Evolutionary conservation across 163 green algal species (phyloP), one percentile per base, ranked within the genome.

Genomic region (Chlamydomonas reinhardtii): DNA sequence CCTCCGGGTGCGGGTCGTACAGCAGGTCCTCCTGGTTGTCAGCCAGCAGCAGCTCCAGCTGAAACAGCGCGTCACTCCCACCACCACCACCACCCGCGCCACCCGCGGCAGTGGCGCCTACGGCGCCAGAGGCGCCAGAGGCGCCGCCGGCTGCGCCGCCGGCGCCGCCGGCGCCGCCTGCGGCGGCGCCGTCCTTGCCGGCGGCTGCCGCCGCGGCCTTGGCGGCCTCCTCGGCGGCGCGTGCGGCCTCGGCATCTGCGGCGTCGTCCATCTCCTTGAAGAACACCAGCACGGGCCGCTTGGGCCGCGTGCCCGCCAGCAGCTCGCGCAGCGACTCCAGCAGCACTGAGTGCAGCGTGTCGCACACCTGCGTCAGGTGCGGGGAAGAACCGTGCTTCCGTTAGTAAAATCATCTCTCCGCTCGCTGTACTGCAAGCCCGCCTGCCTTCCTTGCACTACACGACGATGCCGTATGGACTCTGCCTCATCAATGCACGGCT

Each of bases 341-440:
- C 73, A 97, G 90, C 34, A 97, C 68, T 11, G 88, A 92, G 85
- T 94, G 93, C 80, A 97, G 88, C 2, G 94, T 92, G 70, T 94
- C 92, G 72, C 84, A 92, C 20, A 97, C 91, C 89, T n/a, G 61
- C 61, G 25, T 14, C 8, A 0, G 25, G 2, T 11, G 61, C 61
- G 25, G 56, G n/a, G n/a, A n/a, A n/a, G n/a, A n/a, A n/a, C n/a
- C n/a, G n/a, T n/a, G n/a, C n/a, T n/a, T n/a, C n/a, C n/a, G n/a
- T n/a, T n/a, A n/a, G n/a, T n/a, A n/a, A n/a, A n/a, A n/a, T n/a
- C n/a, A n/a, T n/a, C n/a, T n/a, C n/a, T n/a, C n/a, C n/a, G n/a
- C n/a, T n/a, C n/a, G n/a, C n/a, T n/a, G n/a, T n/a, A n/a, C n/a
- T n/a, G n/a, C n/a, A n/a, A n/a, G n/a, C n/a, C n/a, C n/a, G n/a